phyloP scores from a whole-genome alignment of 768 basidiomycete genomes.

The Naganishia vaughanmartiniae region DNA sequence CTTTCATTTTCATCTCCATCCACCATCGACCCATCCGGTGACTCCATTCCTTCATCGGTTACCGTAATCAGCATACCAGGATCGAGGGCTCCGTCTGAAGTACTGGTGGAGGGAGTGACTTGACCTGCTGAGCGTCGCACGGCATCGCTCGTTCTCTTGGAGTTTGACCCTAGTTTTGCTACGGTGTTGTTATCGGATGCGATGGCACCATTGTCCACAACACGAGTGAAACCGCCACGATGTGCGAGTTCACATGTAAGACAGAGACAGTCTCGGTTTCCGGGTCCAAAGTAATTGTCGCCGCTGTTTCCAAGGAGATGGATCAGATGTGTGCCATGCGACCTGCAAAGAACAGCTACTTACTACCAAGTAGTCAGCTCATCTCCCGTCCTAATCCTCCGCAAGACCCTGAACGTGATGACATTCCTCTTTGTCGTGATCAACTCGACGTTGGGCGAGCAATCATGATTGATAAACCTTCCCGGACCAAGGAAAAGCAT shows the following conservation, averaged over 20 bases:
- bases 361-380: constrained; percentile 49
- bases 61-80: not conserved
- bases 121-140: not conserved
- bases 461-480: constrained; percentile 51
- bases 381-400: constrained; percentile 44
- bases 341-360: constrained; percentile 28
- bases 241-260: constrained; percentile 27
- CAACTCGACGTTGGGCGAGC: constrained; percentile 48
- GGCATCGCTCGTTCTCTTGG: not conserved
- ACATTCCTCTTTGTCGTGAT: constrained; percentile 39
- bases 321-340: not conserved
- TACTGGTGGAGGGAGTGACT: too few species aligned
- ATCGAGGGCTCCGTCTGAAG: not conserved
- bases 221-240: constrained; percentile 12
- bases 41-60: not conserved
- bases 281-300: constrained; percentile 20
- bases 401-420: constrained; percentile 46
- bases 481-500: constrained; percentile 50
- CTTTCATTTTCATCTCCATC: not conserved
- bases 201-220: not conserved
- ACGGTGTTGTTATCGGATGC: not conserved
- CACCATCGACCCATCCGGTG: too few species aligned
- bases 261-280: constrained; percentile 22
- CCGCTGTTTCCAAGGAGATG: not conserved
- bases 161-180: not conserved